A percentile compares a stretch with the other conserved stretches of the same genome.
Conservation (phyloP, 23 red algal genomes). For the Chondrus crispus region DNA sequence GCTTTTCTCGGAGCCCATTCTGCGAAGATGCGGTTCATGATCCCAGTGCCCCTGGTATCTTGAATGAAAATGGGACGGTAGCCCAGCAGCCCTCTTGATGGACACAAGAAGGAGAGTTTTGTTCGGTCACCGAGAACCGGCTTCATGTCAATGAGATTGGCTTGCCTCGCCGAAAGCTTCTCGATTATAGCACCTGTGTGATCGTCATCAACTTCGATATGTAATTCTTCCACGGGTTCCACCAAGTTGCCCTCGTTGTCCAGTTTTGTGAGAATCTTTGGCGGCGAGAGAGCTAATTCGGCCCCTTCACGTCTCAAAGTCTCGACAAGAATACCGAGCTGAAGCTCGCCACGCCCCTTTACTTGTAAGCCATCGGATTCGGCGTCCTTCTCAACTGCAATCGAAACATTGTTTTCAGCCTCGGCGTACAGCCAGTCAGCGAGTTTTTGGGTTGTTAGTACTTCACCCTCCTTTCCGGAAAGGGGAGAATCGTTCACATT, state of each 20-base stretch:
- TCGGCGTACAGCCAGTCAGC: constrained; percentile 75
- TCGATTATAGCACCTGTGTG: constrained; percentile 85
- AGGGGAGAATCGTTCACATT: constrained; percentile 82
- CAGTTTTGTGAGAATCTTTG: constrained; percentile 67
- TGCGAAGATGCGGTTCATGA: constrained; percentile 82
- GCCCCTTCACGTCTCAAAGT: constrained; percentile 77
- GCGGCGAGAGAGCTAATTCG: constrained; percentile 78
- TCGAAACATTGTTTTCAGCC: constrained; percentile 82
- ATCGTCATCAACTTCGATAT: constrained; percentile 81
- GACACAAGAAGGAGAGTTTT: constrained; percentile 55
- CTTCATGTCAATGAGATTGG: constrained; percentile 59
- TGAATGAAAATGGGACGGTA: constrained; percentile 62
- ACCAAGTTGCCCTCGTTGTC: constrained; percentile 46
- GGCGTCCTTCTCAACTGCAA: constrained; percentile 56
- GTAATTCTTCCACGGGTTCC: constrained; percentile 82
- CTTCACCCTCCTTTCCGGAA: constrained; percentile 74
- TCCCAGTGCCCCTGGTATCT: constrained; percentile 75
- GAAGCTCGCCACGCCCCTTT: constrained; percentile 80
- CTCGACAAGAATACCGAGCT: constrained; percentile 86
- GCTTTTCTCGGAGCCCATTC: constrained; percentile 58
- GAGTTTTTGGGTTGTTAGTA: constrained; percentile 80
- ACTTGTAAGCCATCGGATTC: constrained; percentile 68
- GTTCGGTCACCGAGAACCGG: constrained; percentile 17
- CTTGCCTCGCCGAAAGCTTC: constrained; percentile 64
- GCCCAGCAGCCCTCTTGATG: constrained; percentile 85